Conservation (phyloP, 305 asterid genomes). For the Fraxinus floribunda region DNA sequence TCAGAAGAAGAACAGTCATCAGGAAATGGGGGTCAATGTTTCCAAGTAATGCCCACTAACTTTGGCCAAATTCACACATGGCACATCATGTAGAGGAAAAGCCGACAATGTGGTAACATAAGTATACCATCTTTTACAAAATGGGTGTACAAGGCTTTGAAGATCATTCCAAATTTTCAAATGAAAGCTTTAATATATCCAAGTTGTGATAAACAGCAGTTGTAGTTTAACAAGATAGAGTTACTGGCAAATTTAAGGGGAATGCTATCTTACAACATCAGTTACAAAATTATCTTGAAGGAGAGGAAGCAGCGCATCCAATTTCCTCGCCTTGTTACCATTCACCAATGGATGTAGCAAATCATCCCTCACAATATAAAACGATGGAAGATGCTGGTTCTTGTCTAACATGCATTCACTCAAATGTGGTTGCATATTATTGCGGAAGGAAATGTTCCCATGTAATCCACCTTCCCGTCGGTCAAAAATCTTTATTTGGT, state of each 20-base stretch:
- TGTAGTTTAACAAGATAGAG: background rate
- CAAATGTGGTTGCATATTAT: slow-evolving; percentile 40
- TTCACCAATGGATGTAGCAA: slow-evolving; percentile 86
- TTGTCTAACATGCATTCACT: slow-evolving; percentile 38
- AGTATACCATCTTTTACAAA: background rate
- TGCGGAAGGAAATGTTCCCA: slow-evolving; percentile 39
- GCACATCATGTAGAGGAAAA: background rate
- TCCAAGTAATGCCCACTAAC: background rate
- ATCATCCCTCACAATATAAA: slow-evolving; percentile 87
- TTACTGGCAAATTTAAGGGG: background rate
- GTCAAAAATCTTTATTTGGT: slow-evolving; percentile 51
- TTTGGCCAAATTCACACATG: background rate
- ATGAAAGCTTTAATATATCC: background rate
- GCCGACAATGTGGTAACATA: background rate
- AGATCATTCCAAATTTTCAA: background rate
- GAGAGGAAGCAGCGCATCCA: slow-evolving; percentile 86
- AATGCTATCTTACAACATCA: slow-evolving; percentile 63
- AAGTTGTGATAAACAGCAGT: background rate
- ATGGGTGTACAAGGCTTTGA: background rate
- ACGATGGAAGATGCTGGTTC: slow-evolving; percentile 35
- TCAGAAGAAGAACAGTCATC: background rate
- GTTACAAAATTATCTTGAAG: slow-evolving; percentile 66
- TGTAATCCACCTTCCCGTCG: slow-evolving; percentile 22
- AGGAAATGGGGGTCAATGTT: slow-evolving; percentile 1
- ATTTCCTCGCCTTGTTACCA: slow-evolving; percentile 89